phyloP scores from a whole-genome alignment of 176 grass and related monocot genomes.

The Oryza glumipatula region DNA sequence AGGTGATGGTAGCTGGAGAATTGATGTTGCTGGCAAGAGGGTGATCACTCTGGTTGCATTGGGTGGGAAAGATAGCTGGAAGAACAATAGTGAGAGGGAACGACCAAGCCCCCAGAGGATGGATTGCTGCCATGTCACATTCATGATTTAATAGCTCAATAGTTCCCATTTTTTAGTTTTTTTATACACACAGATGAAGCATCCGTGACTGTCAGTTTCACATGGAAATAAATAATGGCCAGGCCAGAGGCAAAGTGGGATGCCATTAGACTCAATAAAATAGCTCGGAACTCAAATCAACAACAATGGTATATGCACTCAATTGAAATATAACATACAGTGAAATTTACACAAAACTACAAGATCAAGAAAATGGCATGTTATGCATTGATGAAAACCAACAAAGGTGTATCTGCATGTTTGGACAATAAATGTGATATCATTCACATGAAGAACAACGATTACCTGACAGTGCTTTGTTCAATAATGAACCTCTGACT shows the following conservation, averaged over 20 bases:
- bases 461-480: constrained; percentile 74
- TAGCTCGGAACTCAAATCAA: not conserved
- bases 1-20: not conserved
- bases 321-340: not conserved
- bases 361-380: not conserved
- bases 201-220: not conserved
- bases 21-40: not conserved
- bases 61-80: not conserved
- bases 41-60: not conserved
- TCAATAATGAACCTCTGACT: constrained; percentile 70
- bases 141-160: not conserved
- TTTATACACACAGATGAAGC: not conserved
- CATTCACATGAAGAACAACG: constrained; percentile 24
- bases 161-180: not conserved
- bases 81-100: not conserved
- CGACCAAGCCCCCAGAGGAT: not conserved
- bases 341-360: constrained; percentile 18
- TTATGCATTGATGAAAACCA: constrained; percentile 22
- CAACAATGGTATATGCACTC: not conserved
- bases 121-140: not conserved
- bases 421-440: not conserved
- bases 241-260: not conserved
- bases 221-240: not conserved
- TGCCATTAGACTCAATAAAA: not conserved
- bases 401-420: constrained; percentile 15